Conservation (phyloP, 169 alveolate genomes). For the Eimeria zaria region DNA sequence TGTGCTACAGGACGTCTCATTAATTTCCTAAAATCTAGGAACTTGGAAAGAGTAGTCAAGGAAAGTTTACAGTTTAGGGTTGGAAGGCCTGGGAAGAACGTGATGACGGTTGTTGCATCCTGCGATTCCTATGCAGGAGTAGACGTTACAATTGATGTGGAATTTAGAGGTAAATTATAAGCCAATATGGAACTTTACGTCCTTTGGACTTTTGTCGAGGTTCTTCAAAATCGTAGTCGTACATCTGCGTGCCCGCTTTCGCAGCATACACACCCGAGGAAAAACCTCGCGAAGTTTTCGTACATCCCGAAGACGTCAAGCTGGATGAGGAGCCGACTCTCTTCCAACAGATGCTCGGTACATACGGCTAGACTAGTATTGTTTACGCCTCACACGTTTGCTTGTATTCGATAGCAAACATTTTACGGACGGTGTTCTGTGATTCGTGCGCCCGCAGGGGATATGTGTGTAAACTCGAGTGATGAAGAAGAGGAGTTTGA, state of each 20-base stretch:
- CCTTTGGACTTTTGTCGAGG: background rate
- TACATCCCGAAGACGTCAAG: constrained; percentile 84
- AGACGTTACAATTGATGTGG: constrained; percentile 73
- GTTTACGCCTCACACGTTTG: background rate
- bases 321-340: constrained; percentile 85
- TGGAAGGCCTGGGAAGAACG: constrained; percentile 80
- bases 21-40: constrained; percentile 56
- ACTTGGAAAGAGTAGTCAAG: constrained; percentile 79
- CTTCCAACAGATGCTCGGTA: constrained; percentile 87
- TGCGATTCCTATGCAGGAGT: constrained; percentile 86
- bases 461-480: constrained; percentile 71
- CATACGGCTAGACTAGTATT: background rate
- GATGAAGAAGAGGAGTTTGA: constrained; percentile 82
- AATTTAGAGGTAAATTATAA: constrained; percentile 66
- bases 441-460: constrained; percentile 50
- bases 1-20: constrained; percentile 77
- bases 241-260: background rate
- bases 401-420: background rate
- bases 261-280: constrained; percentile 84
- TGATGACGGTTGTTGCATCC: constrained; percentile 48
- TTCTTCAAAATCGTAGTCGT: background rate
- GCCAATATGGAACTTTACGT: background rate
- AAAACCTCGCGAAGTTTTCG: constrained; percentile 79
- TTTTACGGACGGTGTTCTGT: background rate
- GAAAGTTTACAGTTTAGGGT: constrained; percentile 82